Base-by-base conservation (phyloP, 345 rosid species). In the Hirschfeldia incana region DNA sequence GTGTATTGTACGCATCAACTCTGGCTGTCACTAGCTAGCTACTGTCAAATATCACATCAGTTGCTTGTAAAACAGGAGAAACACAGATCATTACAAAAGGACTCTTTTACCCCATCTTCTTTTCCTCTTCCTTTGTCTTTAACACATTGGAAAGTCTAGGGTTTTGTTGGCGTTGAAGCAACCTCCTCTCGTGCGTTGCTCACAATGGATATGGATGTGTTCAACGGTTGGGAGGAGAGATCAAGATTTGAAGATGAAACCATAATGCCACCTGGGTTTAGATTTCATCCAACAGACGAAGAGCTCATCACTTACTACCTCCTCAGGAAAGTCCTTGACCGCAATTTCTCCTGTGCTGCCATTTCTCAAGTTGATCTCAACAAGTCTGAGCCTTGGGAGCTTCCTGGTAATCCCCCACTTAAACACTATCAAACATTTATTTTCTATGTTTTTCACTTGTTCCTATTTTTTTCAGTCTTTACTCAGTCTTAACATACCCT, bases 381-480 rank as follows among this genome's bases (percentile, higher is more conserved):
- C 92, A 94, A 92, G 81, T 94, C 92, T 44, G 97, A 94, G 84
- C 98, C 98, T 2, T 94, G 98, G 98, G 96, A 94, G 69, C 97
- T 94, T 76, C 98, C 98, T 13, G 92, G 97, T 92, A 86, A 78
- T 13, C 11, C 26, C 26, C 51, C 49, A 7, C 28, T 29, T 0
- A 49, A 16, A 49, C 55, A 0, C 21, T 34, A 33, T 4, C 5
- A 9, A 75, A 21, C 0, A 21, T 21, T 21, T 21, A 21, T 21
- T 21, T 21, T 21, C 21, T 21, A 21, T 21, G 21, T 21, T 21
- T 21, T 21, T 1, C 21, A 21, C 21, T 21, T 21, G 21, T 21
- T 21, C 0, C 1, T 21, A 21, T 0, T 21, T 21, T 21, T 1
- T 0, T 21, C 21, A 21, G 21, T 21, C 53, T 65, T 21, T 65